Base-by-base conservation (phyloP, 2,329 filamentous ascomycete species). In the Pseudocercospora fijiensis region DNA sequence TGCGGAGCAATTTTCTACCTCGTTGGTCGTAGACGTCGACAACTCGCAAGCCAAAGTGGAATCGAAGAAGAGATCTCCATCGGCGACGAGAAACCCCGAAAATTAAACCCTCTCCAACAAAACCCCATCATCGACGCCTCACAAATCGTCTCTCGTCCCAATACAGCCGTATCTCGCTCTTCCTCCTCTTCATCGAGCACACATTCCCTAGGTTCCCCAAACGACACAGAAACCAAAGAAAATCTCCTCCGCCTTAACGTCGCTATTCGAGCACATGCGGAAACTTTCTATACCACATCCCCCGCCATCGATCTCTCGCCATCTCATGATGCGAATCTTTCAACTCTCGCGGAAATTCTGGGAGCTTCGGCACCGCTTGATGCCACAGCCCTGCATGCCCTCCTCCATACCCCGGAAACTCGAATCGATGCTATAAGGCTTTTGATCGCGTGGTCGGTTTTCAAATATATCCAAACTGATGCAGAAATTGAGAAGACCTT, bases 391-490 rank as follows among this genome's bases (percentile, higher is more conserved):
- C 55, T 65, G 51, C 55, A 67, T 26, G 27, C 45, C 7, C 60
- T 67, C 8, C 56, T 67, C 13, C 61, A 61, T 18, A 24, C 52
- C 6, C 65, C 65, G 1, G 41, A 58, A 7, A 65, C 63, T 10
- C 57, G 65, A n/a, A 55, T 60, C 26, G 53, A 62, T 10, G 57
- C 59, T n/a, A 65, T 67, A 11, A 28, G 65, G 3, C 47, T 67
- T 20, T 26, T 69, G 4, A 53, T 69, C 10, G 65, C 67, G 9
- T 69, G 67, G 67, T 49, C 56, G 16, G 58, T 69, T 16, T 62
- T 67, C 27, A 57, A 60, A 10, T 58, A 63, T 16, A 63, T 63
- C 1, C 51, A 59, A 24, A 37, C 59, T n/a, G 57, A 55, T 28
- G 63, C 65, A 22, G 58, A 59, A 1, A 13, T 63, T 9, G 61